Conservation (phyloP, 169 alveolate genomes). For the Cryptosporidium meleagridis region DNA sequence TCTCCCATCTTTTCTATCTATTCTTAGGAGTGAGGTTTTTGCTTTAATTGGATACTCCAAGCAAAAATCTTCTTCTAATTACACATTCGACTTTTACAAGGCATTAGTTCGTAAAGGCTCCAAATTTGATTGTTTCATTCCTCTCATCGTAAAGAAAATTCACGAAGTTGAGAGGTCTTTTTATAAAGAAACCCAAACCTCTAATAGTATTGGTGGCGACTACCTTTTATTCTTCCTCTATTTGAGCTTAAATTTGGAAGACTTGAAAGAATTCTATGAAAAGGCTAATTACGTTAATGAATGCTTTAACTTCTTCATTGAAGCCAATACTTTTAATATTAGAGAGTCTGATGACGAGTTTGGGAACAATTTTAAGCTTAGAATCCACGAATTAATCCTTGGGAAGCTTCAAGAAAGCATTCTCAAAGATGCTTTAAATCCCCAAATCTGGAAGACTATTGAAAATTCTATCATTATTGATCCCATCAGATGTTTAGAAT, state of each 20-base stretch:
- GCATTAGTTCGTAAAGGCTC: background rate
- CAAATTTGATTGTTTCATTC: conserved; percentile 2
- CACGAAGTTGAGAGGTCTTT: background rate
- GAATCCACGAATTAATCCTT: conserved; percentile 9
- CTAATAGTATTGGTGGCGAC: background rate
- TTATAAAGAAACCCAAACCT: background rate
- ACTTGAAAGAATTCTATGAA: background rate
- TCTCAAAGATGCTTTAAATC: background rate
- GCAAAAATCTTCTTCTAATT: background rate
- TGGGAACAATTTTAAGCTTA: conserved; percentile 22
- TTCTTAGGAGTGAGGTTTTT: background rate
- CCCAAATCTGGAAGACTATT: conserved; percentile 11
- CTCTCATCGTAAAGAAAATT: background rate
- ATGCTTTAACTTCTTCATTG: conserved; percentile 49
- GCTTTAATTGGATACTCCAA: background rate
- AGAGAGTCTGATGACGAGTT: conserved; percentile 20
- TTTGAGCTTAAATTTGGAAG: background rate
- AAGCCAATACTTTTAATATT: conserved; percentile 32
- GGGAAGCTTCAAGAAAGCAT: conserved; percentile 3
- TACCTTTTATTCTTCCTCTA: conserved; percentile 32
- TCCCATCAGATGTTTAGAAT: conserved; percentile 19
- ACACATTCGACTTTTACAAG: conserved; percentile 2
- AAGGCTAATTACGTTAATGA: conserved; percentile 9
- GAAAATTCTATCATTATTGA: conserved; percentile 27
- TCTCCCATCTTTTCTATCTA: background rate